Evolutionary conservation across 2,329 filamentous ascomycete species (phyloP).

Genomic region (Diaporthe vexans): DNA sequence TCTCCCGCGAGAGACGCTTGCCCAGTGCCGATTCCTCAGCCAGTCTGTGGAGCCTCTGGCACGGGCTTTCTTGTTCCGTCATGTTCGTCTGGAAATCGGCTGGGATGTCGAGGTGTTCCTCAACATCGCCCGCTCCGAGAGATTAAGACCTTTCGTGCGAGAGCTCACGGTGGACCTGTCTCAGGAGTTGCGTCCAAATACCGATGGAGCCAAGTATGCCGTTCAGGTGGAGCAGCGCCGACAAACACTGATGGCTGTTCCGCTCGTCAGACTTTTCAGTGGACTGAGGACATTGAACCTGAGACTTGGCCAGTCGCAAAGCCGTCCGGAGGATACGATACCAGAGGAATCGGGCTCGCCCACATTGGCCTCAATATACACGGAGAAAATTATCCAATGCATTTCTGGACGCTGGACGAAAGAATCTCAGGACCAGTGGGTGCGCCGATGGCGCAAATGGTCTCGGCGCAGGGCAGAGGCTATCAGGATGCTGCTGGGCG

Average conservation of each 20-base stretch:
- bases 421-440: background rate
- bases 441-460: background rate
- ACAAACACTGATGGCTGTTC: constrained; percentile 6
- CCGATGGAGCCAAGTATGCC: background rate
- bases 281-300: constrained; percentile 24
- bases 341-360: background rate
- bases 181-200: too few relatives aligned
- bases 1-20: constrained; percentile 21
- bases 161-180: constrained; percentile 22
- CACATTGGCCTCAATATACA: background rate
- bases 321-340: too few relatives aligned
- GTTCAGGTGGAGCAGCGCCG: background rate
- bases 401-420: constrained; percentile 15
- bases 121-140: constrained; percentile 1
- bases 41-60: background rate
- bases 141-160: constrained; percentile 20
- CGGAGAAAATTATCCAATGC: background rate
- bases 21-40: constrained; percentile 22
- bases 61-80: constrained; percentile 19
- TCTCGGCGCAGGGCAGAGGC: background rate
- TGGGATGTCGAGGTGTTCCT: background rate
- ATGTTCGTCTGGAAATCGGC: constrained; percentile 15
- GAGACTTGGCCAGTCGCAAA: background rate
- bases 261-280: constrained; percentile 20
- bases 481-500: background rate